phyloP scores from a whole-genome alignment of 352 stramenopile genomes.

The Phytophthora lateralis region DNA sequence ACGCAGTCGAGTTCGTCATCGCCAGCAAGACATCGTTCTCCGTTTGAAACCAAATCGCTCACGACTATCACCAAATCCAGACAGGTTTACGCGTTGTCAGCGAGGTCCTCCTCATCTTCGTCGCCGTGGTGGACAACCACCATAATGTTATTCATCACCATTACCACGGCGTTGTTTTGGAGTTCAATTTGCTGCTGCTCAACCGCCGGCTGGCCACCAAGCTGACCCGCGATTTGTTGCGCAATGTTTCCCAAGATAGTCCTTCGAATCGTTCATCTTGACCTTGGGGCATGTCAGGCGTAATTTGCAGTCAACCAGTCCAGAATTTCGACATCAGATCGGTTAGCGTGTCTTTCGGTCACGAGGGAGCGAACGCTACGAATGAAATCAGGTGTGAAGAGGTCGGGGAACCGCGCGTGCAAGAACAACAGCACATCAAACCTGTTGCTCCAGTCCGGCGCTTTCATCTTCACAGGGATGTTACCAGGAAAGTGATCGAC shows the following conservation, averaged over 20 bases:
- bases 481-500: not conserved
- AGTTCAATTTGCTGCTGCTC: conserved; percentile 1
- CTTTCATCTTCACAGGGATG: not conserved
- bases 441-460: not conserved
- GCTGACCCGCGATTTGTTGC: not conserved
- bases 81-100: not conserved
- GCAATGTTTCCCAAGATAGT: not conserved
- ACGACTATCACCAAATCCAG: not conserved
- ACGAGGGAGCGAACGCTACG: not conserved
- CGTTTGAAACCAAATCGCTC: not conserved
- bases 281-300: not conserved
- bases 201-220: not conserved
- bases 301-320: not conserved
- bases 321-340: not conserved
- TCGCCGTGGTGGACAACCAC: not conserved
- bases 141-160: conserved; percentile 3
- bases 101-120: not conserved
- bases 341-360: not conserved
- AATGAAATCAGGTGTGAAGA: not conserved
- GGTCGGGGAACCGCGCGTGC: not conserved
- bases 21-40: not conserved
- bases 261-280: not conserved
- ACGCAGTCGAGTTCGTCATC: too few relatives aligned
- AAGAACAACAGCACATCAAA: conserved; percentile 15
- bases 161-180: not conserved